Conservation (phyloP, 2,329 filamentous ascomycete genomes). For the Sporothrix mexicana region DNA sequence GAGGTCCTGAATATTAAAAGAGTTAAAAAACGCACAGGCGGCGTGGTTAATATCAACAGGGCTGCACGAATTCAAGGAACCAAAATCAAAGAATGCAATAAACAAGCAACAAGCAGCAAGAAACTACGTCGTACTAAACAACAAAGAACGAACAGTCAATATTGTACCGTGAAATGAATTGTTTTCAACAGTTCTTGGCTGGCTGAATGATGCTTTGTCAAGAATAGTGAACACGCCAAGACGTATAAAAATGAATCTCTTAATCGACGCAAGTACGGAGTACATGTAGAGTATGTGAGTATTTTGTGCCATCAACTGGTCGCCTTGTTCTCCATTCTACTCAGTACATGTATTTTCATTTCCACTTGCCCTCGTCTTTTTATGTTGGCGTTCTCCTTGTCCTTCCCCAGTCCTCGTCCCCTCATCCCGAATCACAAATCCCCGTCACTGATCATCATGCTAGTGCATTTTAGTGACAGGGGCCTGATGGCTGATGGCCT, state of each 20-base stretch:
- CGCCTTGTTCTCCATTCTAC: no score
- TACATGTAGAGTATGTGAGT: background rate
- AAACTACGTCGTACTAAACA: no score
- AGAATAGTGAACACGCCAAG: background rate
- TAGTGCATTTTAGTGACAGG: background rate
- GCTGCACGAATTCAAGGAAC: background rate
- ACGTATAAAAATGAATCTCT: background rate
- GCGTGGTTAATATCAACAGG: background rate
- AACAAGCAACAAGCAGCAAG: no score
- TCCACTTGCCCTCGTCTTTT: background rate
- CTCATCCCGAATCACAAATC: background rate
- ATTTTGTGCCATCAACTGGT: background rate
- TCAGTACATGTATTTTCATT: no score
- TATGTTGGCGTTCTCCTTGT: background rate
- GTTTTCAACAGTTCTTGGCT: no score
- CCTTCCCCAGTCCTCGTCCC: background rate
- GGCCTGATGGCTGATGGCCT: background rate
- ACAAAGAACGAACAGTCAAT: no score
- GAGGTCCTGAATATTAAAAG: background rate
- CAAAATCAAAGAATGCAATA: no score
- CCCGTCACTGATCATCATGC: constrained; percentile 18
- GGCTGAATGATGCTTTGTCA: no score
- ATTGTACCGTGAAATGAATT: no score
- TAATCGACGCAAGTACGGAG: background rate
- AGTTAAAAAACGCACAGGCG: background rate